These are phyloP conservation scores for Leccinum insolens DNA, from an alignment of 1,284 basidiomycete species.

Conservation along the genomic window DNA sequence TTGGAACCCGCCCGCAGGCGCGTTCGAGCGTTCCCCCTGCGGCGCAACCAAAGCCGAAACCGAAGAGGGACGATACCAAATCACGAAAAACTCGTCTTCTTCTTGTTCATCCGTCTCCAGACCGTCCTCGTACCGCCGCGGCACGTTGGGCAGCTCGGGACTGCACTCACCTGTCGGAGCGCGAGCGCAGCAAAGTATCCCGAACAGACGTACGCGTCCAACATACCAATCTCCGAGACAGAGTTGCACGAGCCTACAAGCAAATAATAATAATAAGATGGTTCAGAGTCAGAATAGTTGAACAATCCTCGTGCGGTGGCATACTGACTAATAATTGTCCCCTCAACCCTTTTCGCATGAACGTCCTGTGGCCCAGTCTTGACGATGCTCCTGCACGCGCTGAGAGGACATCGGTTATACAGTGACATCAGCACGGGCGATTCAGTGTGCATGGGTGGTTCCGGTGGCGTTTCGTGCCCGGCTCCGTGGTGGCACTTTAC, in stretches of 20 bases:
- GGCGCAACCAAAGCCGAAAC: conserved; percentile 1
- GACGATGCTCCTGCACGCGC: conserved; percentile 73
- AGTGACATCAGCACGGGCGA: conserved; percentile 61
- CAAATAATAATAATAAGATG: neutral
- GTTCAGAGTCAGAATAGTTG: neutral
- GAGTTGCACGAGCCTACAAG: conserved; percentile 62
- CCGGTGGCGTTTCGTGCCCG: conserved; percentile 47
- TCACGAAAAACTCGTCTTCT: conserved; percentile 74
- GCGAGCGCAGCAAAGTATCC: conserved; percentile 76
- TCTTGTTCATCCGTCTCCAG: conserved; percentile 77
- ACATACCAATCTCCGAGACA: conserved; percentile 65
- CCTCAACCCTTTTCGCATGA: conserved; percentile 63
- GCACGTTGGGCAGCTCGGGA: conserved; percentile 50
- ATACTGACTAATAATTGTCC: conserved; percentile 70
- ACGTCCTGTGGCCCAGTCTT: conserved; percentile 66
- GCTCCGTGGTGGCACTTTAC: conserved; percentile 38
- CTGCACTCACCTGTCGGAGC: conserved; percentile 62
- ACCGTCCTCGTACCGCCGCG: conserved; percentile 78
- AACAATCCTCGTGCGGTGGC: neutral
- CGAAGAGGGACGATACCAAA: conserved; percentile 59
- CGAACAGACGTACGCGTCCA: conserved; percentile 78
- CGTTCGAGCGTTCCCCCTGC: conserved; percentile 19
- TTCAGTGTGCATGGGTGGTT: conserved; percentile 42
- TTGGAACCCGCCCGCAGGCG: conserved; percentile 24
- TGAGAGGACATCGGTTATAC: conserved; percentile 82